phyloP scores from a whole-genome alignment of 805 yeast species.

The Wickerhamomyces tratensis region DNA sequence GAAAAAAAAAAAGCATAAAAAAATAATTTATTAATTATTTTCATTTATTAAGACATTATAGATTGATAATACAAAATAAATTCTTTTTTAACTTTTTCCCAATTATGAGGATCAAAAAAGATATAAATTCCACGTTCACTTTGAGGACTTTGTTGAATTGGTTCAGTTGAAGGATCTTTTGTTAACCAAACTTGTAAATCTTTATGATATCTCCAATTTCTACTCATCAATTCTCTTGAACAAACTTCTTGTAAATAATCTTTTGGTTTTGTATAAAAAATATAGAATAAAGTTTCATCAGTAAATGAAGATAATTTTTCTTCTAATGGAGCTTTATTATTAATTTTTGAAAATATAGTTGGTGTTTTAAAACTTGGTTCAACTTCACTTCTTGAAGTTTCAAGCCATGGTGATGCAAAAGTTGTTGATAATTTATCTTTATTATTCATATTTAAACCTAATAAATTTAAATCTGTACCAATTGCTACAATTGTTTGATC shows the following conservation, averaged over 20 bases:
- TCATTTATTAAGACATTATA: slow-evolving; percentile 32
- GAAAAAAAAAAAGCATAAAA: background rate
- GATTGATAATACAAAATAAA: slow-evolving; percentile 52
- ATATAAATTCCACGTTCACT: slow-evolving; percentile 91
- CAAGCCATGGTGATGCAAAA: slow-evolving; percentile 92
- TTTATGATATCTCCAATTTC: slow-evolving; percentile 97
- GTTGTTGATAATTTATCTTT: slow-evolving; percentile 41
- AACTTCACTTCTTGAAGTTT: slow-evolving; percentile 81
- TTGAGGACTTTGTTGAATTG: slow-evolving; percentile 68
- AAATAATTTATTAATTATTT: too few relatives aligned
- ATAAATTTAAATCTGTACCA: slow-evolving; percentile 62
- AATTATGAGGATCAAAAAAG: slow-evolving; percentile 89
- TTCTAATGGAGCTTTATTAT: slow-evolving; percentile 8
- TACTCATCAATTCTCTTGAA: slow-evolving; percentile 78
- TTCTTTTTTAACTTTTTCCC: slow-evolving; percentile 87
- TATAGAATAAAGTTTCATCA: slow-evolving; percentile 89
- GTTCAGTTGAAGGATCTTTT: slow-evolving; percentile 84
- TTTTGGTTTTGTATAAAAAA: slow-evolving; percentile 88
- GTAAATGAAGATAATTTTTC: slow-evolving; percentile 54
- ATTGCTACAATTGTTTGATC: slow-evolving; percentile 60
- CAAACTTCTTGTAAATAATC: slow-evolving; percentile 91
- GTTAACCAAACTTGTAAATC: slow-evolving; percentile 95
- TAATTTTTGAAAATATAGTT: slow-evolving; percentile 20
- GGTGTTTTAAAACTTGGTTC: slow-evolving; percentile 77
- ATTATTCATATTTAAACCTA: slow-evolving; percentile 52